Base-by-base conservation (phyloP, 495 filamentous ascomycete species). In the Oleoguttula mirabilis region DNA sequence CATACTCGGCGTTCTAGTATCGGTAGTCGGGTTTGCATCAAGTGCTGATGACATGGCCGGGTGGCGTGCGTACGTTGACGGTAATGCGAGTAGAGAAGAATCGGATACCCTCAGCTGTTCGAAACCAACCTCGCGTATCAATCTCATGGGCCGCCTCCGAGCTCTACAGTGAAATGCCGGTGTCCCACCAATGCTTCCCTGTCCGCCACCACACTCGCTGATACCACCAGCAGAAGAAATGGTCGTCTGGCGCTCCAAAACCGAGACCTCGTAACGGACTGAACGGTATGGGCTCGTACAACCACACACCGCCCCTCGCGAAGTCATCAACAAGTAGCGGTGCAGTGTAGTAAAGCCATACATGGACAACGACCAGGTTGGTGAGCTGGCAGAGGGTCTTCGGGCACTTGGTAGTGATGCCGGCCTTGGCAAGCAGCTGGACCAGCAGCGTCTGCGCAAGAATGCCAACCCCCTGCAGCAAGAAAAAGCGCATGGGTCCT, bases 321-420 rank as follows among this genome's bases (percentile, higher is more conserved):
- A 65, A 62, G 39, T 66, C 63, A 30, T 66, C 60, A n/a, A 41
- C 33, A 0, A 66, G 44, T 20, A 66, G 39, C 3, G 55, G 57
- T 5, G 43, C 54, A 3, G 58, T 65, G 17, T 55, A 47, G 33
- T 60, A 65, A 20, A 65, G 51, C 60, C 60, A 66, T 2, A 59
- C 36, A 47, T 60, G 54, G 7, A 58, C 54, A 32, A 57, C 56
- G 1, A 56, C 43, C 30, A 65, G 57, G 15, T 60, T 63, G 6
- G 49, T 36, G 0, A 27, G 20, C 22, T 48, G 49, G n/a, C 43
- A 37, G 5, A 54, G 14, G 15, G 35, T 28, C 21, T 48, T 53
- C 3, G 60, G 61, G 11, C 48, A 22, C 11, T 19, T 33, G 15
- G 50, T 10, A 11, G 43, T 28, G 1, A 55, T 24, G 12, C 57